A percentile compares a stretch with the other conserved stretches of the same genome.
phyloP scores from a whole-genome alignment of 768 basidiomycete species.

The Strobilomyces echinocephalus region DNA sequence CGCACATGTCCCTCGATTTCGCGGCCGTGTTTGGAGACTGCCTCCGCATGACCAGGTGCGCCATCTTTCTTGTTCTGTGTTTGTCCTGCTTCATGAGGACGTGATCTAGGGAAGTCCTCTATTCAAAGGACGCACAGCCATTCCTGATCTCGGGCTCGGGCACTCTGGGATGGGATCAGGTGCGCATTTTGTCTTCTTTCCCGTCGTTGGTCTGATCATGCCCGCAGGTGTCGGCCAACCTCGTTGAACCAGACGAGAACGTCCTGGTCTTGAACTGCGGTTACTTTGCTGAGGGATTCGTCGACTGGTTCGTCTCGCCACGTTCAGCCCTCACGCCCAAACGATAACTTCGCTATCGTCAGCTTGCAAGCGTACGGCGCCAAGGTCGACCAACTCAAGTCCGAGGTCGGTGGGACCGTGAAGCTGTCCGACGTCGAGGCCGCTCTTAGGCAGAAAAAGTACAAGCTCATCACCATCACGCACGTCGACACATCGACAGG shows the following conservation, averaged over 20 bases:
- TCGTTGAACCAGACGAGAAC: constrained; percentile 76
- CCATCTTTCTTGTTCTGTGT: neutral
- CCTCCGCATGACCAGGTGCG: constrained; percentile 74
- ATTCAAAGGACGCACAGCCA: constrained; percentile 75
- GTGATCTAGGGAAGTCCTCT: constrained; percentile 59
- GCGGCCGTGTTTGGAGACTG: constrained; percentile 84
- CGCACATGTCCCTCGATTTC: constrained; percentile 87
- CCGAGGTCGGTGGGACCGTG: constrained; percentile 77
- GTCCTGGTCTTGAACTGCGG: constrained; percentile 84
- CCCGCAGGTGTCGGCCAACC: constrained; percentile 76
- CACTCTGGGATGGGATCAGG: constrained; percentile 96
- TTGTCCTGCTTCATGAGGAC: neutral
- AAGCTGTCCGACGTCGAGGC: constrained; percentile 53
- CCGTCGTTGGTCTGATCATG: neutral
- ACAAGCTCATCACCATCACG: constrained; percentile 88
- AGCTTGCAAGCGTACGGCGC: constrained; percentile 88
- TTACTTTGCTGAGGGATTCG: constrained; percentile 91
- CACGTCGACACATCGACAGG: constrained; percentile 93
- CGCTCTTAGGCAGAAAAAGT: constrained; percentile 72
- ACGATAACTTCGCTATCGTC: neutral
- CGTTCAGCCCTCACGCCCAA: neutral
- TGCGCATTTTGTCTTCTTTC: constrained; percentile 22
- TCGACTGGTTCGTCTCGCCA: constrained; percentile 59
- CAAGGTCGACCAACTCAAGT: constrained; percentile 76
- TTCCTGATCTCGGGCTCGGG: constrained; percentile 94